A percentile compares a stretch with the other conserved stretches of the same genome.
phyloP scores from a whole-genome alignment of 176 grass and related monocot species.

The Musa troglodytarum region DNA sequence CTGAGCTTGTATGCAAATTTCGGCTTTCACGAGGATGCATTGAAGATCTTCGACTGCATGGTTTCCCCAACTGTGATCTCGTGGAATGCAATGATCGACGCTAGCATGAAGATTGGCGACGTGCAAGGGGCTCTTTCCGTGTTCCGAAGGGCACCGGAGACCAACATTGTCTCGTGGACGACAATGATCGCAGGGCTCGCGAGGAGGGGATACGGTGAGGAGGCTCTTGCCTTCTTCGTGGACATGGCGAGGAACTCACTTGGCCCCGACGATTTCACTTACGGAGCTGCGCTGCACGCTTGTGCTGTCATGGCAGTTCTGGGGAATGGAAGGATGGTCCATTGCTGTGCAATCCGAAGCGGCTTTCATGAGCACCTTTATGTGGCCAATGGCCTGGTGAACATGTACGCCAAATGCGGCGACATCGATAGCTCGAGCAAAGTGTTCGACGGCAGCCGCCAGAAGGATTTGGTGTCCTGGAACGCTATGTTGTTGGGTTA shows the following conservation, averaged over 20 bases:
- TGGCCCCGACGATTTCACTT: constrained; percentile 44
- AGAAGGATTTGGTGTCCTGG: constrained; percentile 53
- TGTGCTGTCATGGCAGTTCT: constrained; percentile 25
- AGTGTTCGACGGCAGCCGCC: constrained; percentile 22
- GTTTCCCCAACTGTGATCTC: constrained; percentile 31
- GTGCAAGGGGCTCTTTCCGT: constrained; percentile 26
- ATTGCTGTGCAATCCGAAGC: constrained; percentile 24
- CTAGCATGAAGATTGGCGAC: constrained; percentile 40
- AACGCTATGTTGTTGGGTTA: constrained; percentile 56
- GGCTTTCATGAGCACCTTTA: constrained; percentile 42
- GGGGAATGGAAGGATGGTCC: constrained; percentile 41
- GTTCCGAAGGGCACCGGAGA: constrained; percentile 36
- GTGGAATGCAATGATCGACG: constrained; percentile 54
- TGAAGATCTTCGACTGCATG: constrained; percentile 45
- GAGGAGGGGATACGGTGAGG: constrained; percentile 29
- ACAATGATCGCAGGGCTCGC: constrained; percentile 44
- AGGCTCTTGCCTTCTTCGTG: constrained; percentile 36
- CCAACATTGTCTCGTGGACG: constrained; percentile 54
- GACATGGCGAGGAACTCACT: constrained; percentile 29
- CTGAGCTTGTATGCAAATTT: constrained; percentile 56
- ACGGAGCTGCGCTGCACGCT: constrained; percentile 42
- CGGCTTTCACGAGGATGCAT: constrained; percentile 22
- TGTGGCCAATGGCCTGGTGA: constrained; percentile 50
- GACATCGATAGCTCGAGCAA: constrained; percentile 22
- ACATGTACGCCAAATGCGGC: constrained; percentile 65